Conservation (phyloP, 148 eudicot species). For the Diospyros kaki region DNA sequence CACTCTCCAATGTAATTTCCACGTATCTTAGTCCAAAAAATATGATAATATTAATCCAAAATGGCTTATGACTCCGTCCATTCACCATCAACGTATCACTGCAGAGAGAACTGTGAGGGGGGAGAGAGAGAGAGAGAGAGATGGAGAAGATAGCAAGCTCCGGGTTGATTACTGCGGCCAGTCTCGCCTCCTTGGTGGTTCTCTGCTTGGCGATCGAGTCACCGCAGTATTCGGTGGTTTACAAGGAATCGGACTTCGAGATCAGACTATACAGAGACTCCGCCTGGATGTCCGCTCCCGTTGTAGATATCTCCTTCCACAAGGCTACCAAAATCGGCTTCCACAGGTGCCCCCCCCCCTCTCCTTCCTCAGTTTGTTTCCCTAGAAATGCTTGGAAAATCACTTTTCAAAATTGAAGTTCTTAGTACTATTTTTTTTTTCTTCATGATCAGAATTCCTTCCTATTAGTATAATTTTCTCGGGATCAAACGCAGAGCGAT, state of each 20-base stretch:
- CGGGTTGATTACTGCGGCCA: background rate
- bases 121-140: conserved; percentile 5
- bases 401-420: background rate
- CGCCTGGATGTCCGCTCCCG: conserved; percentile 67
- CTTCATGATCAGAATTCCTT: no score
- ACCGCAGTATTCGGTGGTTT: conserved; percentile 59
- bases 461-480: no score
- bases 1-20: no score
- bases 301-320: conserved; percentile 51
- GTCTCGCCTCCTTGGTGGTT: background rate
- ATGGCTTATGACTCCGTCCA: no score
- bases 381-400: background rate
- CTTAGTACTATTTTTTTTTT: background rate
- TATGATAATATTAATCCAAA: no score
- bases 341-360: conserved; percentile 47
- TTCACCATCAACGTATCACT: background rate
- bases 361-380: background rate
- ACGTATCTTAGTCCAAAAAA: no score
- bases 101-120: background rate
- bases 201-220: conserved; percentile 39
- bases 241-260: conserved; percentile 74
- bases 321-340: conserved; percentile 78
- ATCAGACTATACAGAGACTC: conserved; percentile 62
- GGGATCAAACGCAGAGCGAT: no score
- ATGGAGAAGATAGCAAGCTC: conserved; percentile 14